Conservation (phyloP, 1,139 yeast genomes). For the Pichia sp. region DNA sequence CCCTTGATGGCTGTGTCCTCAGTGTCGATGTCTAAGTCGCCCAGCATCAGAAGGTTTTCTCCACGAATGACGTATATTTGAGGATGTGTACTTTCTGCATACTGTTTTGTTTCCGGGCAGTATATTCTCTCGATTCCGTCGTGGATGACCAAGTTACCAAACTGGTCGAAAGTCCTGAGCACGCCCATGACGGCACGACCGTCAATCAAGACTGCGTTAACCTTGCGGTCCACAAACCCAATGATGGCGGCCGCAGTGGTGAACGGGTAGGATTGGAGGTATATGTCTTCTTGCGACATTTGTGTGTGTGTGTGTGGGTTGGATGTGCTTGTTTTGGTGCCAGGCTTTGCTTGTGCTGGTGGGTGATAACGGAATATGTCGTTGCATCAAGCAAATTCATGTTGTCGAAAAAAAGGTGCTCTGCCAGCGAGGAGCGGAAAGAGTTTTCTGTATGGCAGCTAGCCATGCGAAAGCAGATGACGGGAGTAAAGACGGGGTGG, state of each 20-base stretch:
- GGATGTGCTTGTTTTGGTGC: no score
- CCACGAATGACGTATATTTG: constrained; percentile 85
- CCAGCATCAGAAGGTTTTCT: constrained; percentile 93
- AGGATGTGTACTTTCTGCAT: constrained; percentile 68
- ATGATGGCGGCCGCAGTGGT: constrained; percentile 96
- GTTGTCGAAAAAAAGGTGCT: constrained; percentile 3
- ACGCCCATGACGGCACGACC: constrained; percentile 89
- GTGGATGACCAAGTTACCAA: constrained; percentile 87
- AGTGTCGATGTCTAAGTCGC: constrained; percentile 85
- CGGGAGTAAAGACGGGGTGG: background rate
- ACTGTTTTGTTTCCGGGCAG: constrained; percentile 46
- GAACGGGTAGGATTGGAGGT: constrained; percentile 72
- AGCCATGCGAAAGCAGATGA: no score
- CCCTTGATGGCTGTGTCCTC: constrained; percentile 61
- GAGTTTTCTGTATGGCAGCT: no score
- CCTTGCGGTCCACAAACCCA: constrained; percentile 87
- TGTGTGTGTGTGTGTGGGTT: background rate
- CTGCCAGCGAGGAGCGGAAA: background rate
- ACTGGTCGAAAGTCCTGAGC: constrained; percentile 92
- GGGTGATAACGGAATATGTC: no score
- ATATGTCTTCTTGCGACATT: constrained; percentile 37
- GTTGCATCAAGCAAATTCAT: background rate
- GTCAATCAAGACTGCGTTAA: constrained; percentile 82
- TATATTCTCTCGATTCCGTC: constrained; percentile 87
- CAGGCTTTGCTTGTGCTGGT: no score